Evolutionary conservation across 192 early-diverging fungal species (phyloP).

Genomic region (Coemansia sp.): DNA sequence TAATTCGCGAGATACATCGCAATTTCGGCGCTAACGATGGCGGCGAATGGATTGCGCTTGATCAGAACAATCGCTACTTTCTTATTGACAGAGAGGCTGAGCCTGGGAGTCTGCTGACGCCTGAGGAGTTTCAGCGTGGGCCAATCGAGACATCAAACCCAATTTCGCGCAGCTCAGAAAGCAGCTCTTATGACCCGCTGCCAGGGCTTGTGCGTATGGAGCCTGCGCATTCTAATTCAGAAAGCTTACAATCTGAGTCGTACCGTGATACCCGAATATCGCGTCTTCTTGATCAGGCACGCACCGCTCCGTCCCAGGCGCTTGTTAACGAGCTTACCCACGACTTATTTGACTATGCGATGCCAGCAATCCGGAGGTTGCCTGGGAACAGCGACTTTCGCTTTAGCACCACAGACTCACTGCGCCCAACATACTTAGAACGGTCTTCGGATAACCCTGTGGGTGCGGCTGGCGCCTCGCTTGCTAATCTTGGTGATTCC

Average conservation of each 20-base stretch:
- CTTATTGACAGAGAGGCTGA: slow-evolving; percentile 17
- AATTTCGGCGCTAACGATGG: slow-evolving; percentile 40
- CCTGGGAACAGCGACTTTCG: slow-evolving; percentile 23
- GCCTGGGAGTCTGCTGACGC: slow-evolving; percentile 16
- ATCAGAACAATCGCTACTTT: background rate
- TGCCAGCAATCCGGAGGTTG: slow-evolving; percentile 34
- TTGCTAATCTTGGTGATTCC: slow-evolving; percentile 36
- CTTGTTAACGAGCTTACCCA: slow-evolving; percentile 42
- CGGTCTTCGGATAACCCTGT: slow-evolving; percentile 17
- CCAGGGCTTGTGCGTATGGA: slow-evolving; percentile 19
- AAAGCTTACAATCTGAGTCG: background rate
- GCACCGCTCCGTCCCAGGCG: slow-evolving; percentile 15
- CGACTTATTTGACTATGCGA: slow-evolving; percentile 21
- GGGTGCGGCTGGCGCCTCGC: slow-evolving; percentile 14
- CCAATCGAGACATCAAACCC: slow-evolving; percentile 4
- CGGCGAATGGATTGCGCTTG: slow-evolving; percentile 28
- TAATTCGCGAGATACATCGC: slow-evolving; percentile 10
- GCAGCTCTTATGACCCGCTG: slow-evolving; percentile 17
- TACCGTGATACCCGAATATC: slow-evolving; percentile 1
- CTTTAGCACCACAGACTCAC: slow-evolving; percentile 5
- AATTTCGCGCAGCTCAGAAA: slow-evolving; percentile 9
- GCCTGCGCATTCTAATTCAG: background rate
- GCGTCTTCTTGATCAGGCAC: background rate
- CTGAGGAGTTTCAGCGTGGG: slow-evolving; percentile 22
- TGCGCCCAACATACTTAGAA: slow-evolving; percentile 19